Evolutionary conservation across 208 protist species (phyloP).

Genomic region (Acanthamoeba culbertsoni): DNA sequence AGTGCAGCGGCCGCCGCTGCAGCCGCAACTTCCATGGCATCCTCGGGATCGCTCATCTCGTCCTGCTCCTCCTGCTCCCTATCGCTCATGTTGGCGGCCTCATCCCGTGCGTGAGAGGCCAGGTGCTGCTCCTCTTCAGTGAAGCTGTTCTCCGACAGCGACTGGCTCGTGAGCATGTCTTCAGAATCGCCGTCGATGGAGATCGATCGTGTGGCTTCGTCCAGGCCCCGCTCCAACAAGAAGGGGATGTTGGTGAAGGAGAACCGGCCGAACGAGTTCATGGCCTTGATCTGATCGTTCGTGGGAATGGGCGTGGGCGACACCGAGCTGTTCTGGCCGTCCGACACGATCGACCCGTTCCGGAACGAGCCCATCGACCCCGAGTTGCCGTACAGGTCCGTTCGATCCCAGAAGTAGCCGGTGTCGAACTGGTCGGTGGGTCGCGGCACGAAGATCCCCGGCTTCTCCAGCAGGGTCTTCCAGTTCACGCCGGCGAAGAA

Average conservation of each 20-base stretch:
- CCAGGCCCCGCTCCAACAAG: neutral
- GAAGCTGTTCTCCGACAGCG: neutral
- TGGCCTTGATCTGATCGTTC: conserved; percentile 17
- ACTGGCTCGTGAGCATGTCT: neutral
- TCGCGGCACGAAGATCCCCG: conserved; percentile 72
- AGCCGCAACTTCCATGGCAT: neutral
- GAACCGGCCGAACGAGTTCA: conserved; percentile 53
- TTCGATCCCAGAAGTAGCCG: conserved; percentile 65
- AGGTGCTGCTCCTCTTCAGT: neutral
- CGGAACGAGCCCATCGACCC: neutral
- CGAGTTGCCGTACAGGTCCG: neutral
- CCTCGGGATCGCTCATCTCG: neutral
- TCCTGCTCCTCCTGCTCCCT: conserved; percentile 2
- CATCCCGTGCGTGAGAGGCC: neutral
- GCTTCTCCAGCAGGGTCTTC: conserved; percentile 70
- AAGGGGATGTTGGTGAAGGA: conserved; percentile 60
- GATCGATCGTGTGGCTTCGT: conserved; percentile 46
- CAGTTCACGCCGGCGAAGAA: conserved; percentile 79
- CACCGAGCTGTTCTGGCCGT: neutral
- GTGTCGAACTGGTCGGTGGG: conserved; percentile 71
- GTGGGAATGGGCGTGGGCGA: neutral
- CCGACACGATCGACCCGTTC: neutral
- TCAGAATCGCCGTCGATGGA: neutral
- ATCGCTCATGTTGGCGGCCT: neutral
- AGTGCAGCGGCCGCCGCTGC: neutral